Percentiles rank a stretch among this genome's conserved stretches.
Conservation (phyloP, 106 monocot species). For the Alisma plantagoaquatica region DNA sequence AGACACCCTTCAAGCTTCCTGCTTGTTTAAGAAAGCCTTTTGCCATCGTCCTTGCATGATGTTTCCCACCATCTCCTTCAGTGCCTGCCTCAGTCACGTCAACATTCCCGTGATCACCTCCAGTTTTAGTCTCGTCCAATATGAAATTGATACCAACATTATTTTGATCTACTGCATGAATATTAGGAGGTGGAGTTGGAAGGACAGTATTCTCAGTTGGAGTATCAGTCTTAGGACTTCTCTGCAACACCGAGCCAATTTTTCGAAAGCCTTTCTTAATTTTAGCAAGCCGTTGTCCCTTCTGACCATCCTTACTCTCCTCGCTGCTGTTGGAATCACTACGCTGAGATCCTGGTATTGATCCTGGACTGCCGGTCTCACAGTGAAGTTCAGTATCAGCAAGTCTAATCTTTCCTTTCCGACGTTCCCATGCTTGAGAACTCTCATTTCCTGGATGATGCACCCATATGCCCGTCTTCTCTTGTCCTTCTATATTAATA, state of each 20-base stretch:
- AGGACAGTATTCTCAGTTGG: neutral
- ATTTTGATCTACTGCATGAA: slow-evolving; percentile 18
- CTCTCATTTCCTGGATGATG: slow-evolving; percentile 35
- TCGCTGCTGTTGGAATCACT: slow-evolving; percentile 9
- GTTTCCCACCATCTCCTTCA: slow-evolving; percentile 4
- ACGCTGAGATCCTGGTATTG: neutral
- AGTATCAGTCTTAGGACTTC: slow-evolving; percentile 18
- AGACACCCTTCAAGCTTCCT: slow-evolving; percentile 20
- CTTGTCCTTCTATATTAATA: slow-evolving; percentile 40
- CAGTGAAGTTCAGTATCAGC: slow-evolving; percentile 11
- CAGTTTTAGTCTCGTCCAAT: slow-evolving; percentile 10
- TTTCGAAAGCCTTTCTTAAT: slow-evolving; percentile 25
- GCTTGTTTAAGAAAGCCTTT: slow-evolving; percentile 16
- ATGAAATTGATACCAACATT: slow-evolving; percentile 19
- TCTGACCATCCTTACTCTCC: slow-evolving; percentile 13
- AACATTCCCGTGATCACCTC: neutral
- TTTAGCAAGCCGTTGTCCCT: slow-evolving; percentile 5
- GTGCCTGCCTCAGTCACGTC: neutral
- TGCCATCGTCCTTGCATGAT: slow-evolving; percentile 8
- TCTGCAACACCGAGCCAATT: slow-evolving; percentile 26
- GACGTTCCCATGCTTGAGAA: slow-evolving; percentile 32
- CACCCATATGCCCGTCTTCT: slow-evolving; percentile 35
- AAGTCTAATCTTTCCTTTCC: slow-evolving; percentile 24
- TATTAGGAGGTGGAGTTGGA: slow-evolving; percentile 24
- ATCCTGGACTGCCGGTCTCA: slow-evolving; percentile 17